Percentiles rank a stretch among this genome's conserved stretches.
Evolutionary conservation across 805 yeast genomes (phyloP).

Genomic region (Myxozyma sirexii): DNA sequence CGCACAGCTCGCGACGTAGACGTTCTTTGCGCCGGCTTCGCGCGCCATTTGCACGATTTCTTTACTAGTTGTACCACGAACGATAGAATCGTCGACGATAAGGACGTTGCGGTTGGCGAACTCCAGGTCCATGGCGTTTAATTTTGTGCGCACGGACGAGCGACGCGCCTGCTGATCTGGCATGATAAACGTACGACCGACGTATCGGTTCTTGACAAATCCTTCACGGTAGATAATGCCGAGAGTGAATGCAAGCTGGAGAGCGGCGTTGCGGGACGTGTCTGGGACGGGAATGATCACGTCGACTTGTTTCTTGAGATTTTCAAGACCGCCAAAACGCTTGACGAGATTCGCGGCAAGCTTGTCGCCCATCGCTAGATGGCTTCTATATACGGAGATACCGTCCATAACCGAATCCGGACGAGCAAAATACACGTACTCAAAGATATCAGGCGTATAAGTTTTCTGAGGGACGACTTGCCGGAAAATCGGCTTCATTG

Average conservation of each 20-base stretch:
- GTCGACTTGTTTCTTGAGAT: constrained; percentile 65
- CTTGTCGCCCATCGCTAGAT: constrained; percentile 91
- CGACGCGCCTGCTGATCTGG: constrained; percentile 95
- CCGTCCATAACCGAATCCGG: constrained; percentile 97
- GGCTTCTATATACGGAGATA: constrained; percentile 89
- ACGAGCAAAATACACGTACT: constrained; percentile 96
- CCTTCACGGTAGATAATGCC: constrained; percentile 92
- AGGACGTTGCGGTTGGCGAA: constrained; percentile 82
- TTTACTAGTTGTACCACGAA: constrained; percentile 94
- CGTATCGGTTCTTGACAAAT: constrained; percentile 93
- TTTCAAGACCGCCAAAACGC: constrained; percentile 49
- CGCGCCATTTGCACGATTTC: constrained; percentile 98
- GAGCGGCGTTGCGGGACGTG: constrained; percentile 93
- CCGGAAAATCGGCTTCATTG: constrained; percentile 72
- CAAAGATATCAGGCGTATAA: constrained; percentile 94
- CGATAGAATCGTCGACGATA: constrained; percentile 95
- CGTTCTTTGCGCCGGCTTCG: constrained; percentile 95
- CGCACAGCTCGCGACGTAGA: constrained; percentile 95
- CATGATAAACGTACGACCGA: constrained; percentile 98
- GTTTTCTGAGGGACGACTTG: constrained; percentile 79
- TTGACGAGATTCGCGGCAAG: constrained; percentile 70
- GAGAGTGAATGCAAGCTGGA: constrained; percentile 84
- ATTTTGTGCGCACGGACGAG: constrained; percentile 88
- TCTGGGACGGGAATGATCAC: constrained; percentile 98
- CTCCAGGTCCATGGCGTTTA: constrained; percentile 95